Base-by-base conservation (phyloP, 371 early-diverging fungal genomes). In the Rhizopus sp. region DNA sequence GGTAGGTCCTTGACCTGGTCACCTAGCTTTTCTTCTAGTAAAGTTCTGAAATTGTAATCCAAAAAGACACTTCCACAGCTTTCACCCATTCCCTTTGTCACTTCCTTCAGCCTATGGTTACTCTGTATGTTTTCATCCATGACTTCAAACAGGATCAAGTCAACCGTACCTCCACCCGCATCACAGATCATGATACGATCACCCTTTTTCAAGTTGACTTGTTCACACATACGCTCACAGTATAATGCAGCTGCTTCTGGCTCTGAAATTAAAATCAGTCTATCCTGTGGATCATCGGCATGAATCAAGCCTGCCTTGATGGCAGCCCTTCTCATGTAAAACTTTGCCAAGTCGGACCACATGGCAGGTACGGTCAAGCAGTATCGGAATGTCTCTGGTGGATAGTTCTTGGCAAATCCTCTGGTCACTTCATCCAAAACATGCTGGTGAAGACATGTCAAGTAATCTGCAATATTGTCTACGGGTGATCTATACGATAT, bases 121-220 rank as follows among this genome's bases (percentile, higher is more conserved):
- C 46, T 59, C 42, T 68, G 57, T 35, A 56, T 55, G 30, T 44
- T 59, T 42, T 69, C 60, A 47, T 66, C 48, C 41, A 66, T 48
- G 12, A 75, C 67, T 62, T 77, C 72, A 60, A 73, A 73, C 7
- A 73, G 66, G 47, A 80, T 83, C 61, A 85, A 55, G 63, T 85
- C 86, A 1, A 83, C 83, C 0, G 86, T 86, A 30, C 86, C 84
- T 39, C 84, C 86, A 44, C 85, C 85, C 32, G 85, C 85, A 64
- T 84, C 85, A 45, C 85, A 84, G 12, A 86, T 80, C 73, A 86
- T 70, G 51, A 82, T 75, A 0, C 81, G 76, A 52, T 84, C 80
- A 1, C 77, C 80, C 15, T 68, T 65, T 1, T 61, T 59, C 29
- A 84, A 55, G 55, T 81, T 75, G 44, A 80, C 75, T 52, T 81